Evolutionary conservation across 2,329 filamentous ascomycete genomes (phyloP).

Genomic region (Davidsoniella neocaledoniae): DNA sequence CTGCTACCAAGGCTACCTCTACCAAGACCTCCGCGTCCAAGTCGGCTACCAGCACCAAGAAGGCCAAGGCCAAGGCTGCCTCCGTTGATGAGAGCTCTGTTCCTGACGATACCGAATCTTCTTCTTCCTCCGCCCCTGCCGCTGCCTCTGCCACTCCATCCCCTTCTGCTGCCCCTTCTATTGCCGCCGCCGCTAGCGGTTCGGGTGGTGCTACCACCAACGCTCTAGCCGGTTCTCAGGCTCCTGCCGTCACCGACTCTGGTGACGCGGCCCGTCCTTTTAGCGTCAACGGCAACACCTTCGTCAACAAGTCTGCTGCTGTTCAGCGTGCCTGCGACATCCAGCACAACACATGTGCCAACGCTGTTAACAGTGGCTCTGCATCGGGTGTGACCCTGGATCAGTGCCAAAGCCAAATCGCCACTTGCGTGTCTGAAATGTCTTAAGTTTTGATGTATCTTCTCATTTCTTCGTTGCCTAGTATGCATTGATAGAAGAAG

Average conservation of each 20-base stretch:
- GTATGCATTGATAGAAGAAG: background rate
- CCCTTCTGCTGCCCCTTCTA: background rate
- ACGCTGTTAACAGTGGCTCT: slow-evolving; percentile 36
- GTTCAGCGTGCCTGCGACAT: slow-evolving; percentile 44
- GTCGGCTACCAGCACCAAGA: slow-evolving; percentile 11
- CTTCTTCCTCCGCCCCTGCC: background rate
- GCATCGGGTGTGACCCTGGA: slow-evolving; percentile 23
- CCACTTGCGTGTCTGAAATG: slow-evolving; percentile 23
- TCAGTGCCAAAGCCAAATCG: slow-evolving; percentile 41
- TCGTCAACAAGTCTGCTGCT: slow-evolving; percentile 38
- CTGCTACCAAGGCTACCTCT: slow-evolving; percentile 12
- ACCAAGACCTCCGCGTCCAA: slow-evolving; percentile 14
- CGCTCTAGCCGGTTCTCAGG: slow-evolving; percentile 33
- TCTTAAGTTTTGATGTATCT: slow-evolving; percentile 14
- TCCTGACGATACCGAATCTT: background rate
- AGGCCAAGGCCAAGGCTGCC: slow-evolving; percentile 12
- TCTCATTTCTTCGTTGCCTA: background rate
- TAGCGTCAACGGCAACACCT: slow-evolving; percentile 37
- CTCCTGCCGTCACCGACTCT: slow-evolving; percentile 32
- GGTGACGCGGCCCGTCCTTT: slow-evolving; percentile 36
- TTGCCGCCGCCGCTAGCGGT: slow-evolving; percentile 15
- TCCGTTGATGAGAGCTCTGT: slow-evolving; percentile 14
- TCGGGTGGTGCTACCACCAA: slow-evolving; percentile 16
- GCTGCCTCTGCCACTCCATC: background rate
- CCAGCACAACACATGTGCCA: slow-evolving; percentile 43